Percentiles rank a stretch among this genome's conserved stretches.
Conservation (phyloP, 2,329 filamentous ascomycete species). For the Plectosphaerella cucumerina region DNA sequence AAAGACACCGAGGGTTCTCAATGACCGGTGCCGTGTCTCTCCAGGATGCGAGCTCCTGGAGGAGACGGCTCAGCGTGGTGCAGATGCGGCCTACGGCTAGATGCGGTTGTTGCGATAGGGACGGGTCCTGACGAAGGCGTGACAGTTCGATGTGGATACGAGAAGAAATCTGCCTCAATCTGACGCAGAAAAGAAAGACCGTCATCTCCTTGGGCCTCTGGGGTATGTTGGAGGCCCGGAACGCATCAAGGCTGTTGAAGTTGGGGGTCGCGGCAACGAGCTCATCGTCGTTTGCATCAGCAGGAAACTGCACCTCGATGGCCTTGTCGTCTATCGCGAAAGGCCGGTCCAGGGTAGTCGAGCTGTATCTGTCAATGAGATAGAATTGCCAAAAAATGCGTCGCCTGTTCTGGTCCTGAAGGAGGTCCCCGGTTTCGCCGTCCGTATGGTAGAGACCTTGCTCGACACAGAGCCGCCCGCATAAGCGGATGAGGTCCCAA, state of each 20-base stretch:
- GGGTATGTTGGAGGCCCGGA: background rate
- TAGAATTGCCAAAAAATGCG: conserved; percentile 41
- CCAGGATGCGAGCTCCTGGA: conserved; percentile 30
- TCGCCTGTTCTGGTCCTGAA: conserved; percentile 30
- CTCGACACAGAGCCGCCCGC: conserved; percentile 34
- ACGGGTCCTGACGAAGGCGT: conserved; percentile 6
- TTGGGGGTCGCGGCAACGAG: conserved; percentile 13
- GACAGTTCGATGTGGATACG: conserved; percentile 27
- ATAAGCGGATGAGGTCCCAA: conserved; percentile 35
- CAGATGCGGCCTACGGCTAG: conserved; percentile 17
- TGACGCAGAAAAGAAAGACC: conserved; percentile 32
- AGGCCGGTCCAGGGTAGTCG: conserved; percentile 33
- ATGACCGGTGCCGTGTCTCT: conserved; percentile 26
- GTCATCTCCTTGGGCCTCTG: conserved; percentile 21
- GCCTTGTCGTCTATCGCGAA: conserved; percentile 35
- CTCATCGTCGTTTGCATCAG: conserved; percentile 27
- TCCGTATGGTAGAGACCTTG: conserved; percentile 25
- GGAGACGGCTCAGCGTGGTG: conserved; percentile 20
- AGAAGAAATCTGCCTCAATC: conserved; percentile 35
- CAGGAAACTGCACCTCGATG: conserved; percentile 30
- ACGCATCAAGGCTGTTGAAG: conserved; percentile 7
- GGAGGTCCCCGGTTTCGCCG: conserved; percentile 4
- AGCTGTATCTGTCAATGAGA: conserved; percentile 39
- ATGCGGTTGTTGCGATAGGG: conserved; percentile 4
- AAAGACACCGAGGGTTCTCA: conserved; percentile 29